Evolutionary conservation across 495 filamentous ascomycete species (phyloP).

Genomic region (Talaromyces stipitatus): DNA sequence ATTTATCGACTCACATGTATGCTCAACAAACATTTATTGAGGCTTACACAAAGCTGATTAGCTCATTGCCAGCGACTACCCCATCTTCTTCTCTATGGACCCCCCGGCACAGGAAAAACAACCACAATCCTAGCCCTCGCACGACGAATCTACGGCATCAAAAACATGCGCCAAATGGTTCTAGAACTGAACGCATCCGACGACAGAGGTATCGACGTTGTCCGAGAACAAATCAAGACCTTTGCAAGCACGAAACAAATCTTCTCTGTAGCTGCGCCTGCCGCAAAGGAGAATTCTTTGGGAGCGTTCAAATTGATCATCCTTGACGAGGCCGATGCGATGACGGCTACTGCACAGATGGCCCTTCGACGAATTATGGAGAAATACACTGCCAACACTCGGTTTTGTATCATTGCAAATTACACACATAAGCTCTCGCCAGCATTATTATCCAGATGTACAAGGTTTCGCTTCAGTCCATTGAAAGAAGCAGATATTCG

Average conservation of each 20-base stretch:
- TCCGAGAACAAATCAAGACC: slow-evolving; percentile 98
- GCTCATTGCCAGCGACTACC: slow-evolving; percentile 57
- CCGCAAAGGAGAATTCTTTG: slow-evolving; percentile 42
- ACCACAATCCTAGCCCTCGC: slow-evolving; percentile 90
- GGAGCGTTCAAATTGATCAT: slow-evolving; percentile 92
- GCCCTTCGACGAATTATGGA: slow-evolving; percentile 97
- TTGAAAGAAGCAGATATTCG: slow-evolving; percentile 82
- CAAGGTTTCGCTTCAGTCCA: slow-evolving; percentile 90
- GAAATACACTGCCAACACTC: slow-evolving; percentile 95
- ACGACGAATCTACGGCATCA: slow-evolving; percentile 81
- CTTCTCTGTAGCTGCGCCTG: slow-evolving; percentile 46
- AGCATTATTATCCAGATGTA: slow-evolving; percentile 86
- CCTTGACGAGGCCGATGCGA: slow-evolving; percentile 95
- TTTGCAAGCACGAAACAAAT: slow-evolving; percentile 79
- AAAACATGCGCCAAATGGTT: slow-evolving; percentile 97
- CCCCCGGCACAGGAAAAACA: slow-evolving; percentile 94
- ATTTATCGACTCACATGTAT: slow-evolving; percentile 83
- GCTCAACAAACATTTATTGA: slow-evolving; percentile 4
- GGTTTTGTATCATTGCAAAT: slow-evolving; percentile 98
- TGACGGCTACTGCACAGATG: slow-evolving; percentile 97
- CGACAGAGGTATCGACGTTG: slow-evolving; percentile 96
- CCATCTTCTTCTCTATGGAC: slow-evolving; percentile 95
- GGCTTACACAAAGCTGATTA: not conserved
- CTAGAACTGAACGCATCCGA: slow-evolving; percentile 95
- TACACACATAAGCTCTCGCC: slow-evolving; percentile 99